Evolutionary conservation across 2,329 filamentous ascomycete genomes (phyloP), one percentile per base, ranked within the genome.

Genomic region (Xylariales sp.): DNA sequence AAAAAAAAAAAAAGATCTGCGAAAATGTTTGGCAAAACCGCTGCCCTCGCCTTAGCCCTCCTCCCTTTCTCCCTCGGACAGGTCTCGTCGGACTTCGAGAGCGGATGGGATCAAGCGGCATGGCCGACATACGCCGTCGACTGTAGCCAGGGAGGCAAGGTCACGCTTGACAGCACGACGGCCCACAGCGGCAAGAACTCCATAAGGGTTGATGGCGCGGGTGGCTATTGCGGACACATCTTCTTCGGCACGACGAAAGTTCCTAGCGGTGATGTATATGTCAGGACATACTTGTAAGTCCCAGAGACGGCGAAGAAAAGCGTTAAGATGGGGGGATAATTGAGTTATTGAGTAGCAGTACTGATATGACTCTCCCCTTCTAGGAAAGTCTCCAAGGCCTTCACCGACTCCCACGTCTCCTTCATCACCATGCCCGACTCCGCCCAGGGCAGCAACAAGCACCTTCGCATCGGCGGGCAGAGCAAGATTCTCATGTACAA

Each of bases 391-490:
- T 81, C 83, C 57, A 87, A 84, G 71, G 83, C 87, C 63, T 79
- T 90, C n/a, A 88, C 85, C 6, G 82, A 83, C 77, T 82, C 84
- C 23, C 87, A 90, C 78, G 85, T 89, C 69, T 83, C 86, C 54
- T 89, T 89, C 81, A 89, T 89, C 79, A 89, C 87, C 23, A 89
- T 89, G 86, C 84, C 86, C 2, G 87, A 89, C 78, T 80, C 85
- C 0, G 81, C 85, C 1, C 86, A 86, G 67, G 86, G 84, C 67
- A 76, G 77, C 52, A 84, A 84, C 62, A 89, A 89, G 78, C 86
- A 89, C 73, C 85, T 90, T 39, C 86, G 87, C 64, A 88, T 90
- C 67, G 87, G 87, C 50, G 87, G 87, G 5, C 87, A 89, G 77
- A 84, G 79, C 79, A 82, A 84, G 70, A 89, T 90, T 74, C 78